phyloP scores from a whole-genome alignment of 1,139 yeast genomes.

The Yamadazyma taylorii region DNA sequence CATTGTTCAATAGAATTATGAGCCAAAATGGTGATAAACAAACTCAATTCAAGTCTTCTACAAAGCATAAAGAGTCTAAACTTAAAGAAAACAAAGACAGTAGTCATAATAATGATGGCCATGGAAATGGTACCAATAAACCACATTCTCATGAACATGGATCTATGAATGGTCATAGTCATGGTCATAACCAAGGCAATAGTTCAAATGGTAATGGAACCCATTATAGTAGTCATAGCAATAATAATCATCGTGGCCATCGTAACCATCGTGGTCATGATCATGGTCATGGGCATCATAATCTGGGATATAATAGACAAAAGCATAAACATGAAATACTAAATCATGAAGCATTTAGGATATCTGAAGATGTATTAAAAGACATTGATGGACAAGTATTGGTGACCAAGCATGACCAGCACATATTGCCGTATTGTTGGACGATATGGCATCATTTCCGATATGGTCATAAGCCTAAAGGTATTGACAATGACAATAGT shows the following conservation, averaged over 20 bases:
- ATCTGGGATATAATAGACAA: constrained; percentile 8
- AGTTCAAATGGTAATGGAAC: constrained; percentile 5
- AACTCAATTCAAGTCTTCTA: constrained; percentile 10
- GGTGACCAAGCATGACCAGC: constrained; percentile 32
- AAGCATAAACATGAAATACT: constrained; percentile 13
- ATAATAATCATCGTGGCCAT: constrained; percentile 4
- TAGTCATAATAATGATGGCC: constrained; percentile 3
- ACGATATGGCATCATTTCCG: constrained; percentile 50
- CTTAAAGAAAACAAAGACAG: constrained; percentile 3
- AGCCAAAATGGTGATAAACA: constrained; percentile 29
- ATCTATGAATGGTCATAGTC: too few species aligned
- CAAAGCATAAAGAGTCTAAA: constrained; percentile 2
- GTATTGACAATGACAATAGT: background rate
- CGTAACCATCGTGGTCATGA: constrained; percentile 5
- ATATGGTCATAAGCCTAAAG: constrained; percentile 22
- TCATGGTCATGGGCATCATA: constrained; percentile 9
- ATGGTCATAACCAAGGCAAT: constrained; percentile 5
- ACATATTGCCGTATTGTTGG: constrained; percentile 50
- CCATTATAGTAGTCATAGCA: background rate
- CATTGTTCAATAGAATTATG: constrained; percentile 50
- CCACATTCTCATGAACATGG: too few species aligned
- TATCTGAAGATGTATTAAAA: constrained; percentile 39
- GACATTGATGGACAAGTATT: constrained; percentile 28
- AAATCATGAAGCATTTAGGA: constrained; percentile 21
- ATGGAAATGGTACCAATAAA: too few species aligned